Percentiles rank a stretch among this genome's conserved stretches.
These are phyloP conservation scores for Wallacemonas sp. DNA, from an alignment of 208 protist genomes.

Conservation along the genomic window DNA sequence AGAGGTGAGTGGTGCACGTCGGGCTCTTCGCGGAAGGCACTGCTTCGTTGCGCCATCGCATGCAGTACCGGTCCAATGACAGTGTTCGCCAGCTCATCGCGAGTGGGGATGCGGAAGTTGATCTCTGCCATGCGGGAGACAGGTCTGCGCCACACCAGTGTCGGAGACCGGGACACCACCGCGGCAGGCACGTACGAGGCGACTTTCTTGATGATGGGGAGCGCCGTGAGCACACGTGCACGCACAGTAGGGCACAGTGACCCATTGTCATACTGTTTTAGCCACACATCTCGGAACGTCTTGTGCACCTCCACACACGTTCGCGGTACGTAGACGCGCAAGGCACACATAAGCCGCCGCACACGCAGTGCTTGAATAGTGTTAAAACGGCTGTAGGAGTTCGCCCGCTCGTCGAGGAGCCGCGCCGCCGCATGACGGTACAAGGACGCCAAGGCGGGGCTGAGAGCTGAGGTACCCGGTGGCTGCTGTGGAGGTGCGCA, in stretches of 20 bases:
- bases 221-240: conserved; percentile 28
- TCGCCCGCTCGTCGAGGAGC: neutral
- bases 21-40: too few relatives aligned
- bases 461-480: neutral
- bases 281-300: neutral
- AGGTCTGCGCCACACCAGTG: conserved; percentile 47
- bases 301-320: neutral
- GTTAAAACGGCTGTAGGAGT: neutral
- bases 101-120: conserved; percentile 25
- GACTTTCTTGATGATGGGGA: conserved; percentile 50
- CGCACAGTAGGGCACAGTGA: conserved; percentile 44
- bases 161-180: conserved; percentile 32
- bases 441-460: neutral
- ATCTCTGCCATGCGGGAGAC: conserved; percentile 15
- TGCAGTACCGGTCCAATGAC: conserved; percentile 33
- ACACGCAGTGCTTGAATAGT: conserved; percentile 17
- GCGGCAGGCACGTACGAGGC: conserved; percentile 64
- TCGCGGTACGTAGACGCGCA: conserved; percentile 19
- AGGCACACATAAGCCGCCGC: conserved; percentile 4
- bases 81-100: conserved; percentile 27
- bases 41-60: neutral
- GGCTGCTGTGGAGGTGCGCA: too few relatives aligned
- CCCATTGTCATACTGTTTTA: neutral
- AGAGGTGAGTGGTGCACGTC: neutral
- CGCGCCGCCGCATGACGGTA: conserved; percentile 1